phyloP scores from a whole-genome alignment of 106 monocot genomes.

The Hemerocallis citrina region DNA sequence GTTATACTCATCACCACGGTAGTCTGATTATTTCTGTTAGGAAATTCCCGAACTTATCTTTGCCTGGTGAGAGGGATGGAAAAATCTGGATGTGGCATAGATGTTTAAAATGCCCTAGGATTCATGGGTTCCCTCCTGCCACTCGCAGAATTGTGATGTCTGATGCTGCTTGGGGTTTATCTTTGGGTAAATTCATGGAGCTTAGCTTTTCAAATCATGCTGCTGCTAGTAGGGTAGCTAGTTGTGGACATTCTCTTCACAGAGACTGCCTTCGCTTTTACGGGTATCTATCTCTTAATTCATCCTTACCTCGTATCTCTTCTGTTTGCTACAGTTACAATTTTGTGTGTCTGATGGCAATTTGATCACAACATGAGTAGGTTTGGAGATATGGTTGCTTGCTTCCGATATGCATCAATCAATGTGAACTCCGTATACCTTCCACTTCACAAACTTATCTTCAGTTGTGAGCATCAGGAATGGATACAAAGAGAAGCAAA shows the following conservation, averaged over 20 bases:
- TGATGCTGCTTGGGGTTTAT: conserved; percentile 77
- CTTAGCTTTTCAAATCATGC: conserved; percentile 91
- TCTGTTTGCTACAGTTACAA: neutral
- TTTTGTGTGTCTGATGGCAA: neutral
- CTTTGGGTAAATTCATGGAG: conserved; percentile 84
- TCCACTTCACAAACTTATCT: conserved; percentile 79
- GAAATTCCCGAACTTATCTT: conserved; percentile 34
- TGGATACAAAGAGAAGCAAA: conserved; percentile 73
- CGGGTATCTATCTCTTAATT: conserved; percentile 57
- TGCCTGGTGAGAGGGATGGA: conserved; percentile 61
- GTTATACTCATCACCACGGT: conserved; percentile 67
- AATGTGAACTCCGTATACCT: conserved; percentile 70
- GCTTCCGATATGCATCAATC: conserved; percentile 87
- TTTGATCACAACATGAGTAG: conserved; percentile 23
- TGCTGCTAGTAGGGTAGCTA: conserved; percentile 92
- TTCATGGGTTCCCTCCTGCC: conserved; percentile 58
- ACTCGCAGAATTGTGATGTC: conserved; percentile 72
- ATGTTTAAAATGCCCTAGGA: conserved; percentile 50
- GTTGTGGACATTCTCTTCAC: conserved; percentile 95
- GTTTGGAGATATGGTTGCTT: conserved; percentile 90
- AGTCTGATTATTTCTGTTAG: conserved; percentile 72
- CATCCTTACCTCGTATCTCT: neutral
- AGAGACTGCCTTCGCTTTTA: conserved; percentile 95
- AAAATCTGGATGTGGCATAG: conserved; percentile 91
- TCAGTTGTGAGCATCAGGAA: conserved; percentile 46